phyloP scores from a whole-genome alignment of 2,329 filamentous ascomycete species.

The Diaporthe sp. region DNA sequence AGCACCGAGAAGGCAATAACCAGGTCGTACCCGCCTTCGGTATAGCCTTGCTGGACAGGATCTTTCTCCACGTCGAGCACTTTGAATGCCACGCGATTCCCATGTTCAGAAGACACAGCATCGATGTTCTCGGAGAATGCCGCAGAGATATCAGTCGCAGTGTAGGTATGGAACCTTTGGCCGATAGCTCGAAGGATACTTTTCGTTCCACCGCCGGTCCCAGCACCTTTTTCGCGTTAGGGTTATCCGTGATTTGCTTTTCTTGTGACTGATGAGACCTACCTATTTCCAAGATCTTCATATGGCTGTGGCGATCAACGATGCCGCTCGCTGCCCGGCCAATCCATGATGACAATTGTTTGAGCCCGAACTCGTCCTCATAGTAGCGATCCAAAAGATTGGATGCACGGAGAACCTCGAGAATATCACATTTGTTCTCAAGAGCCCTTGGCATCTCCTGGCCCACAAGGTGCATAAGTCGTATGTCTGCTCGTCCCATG shows the following conservation, averaged over 20 bases:
- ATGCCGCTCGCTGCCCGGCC: conserved; percentile 44
- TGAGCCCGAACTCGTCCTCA: conserved; percentile 1
- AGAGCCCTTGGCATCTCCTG: conserved; percentile 48
- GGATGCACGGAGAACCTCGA: conserved; percentile 43
- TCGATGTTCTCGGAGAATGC: conserved; percentile 52
- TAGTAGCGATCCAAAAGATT: conserved; percentile 24
- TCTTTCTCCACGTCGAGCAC: conserved; percentile 46
- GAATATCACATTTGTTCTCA: conserved; percentile 46
- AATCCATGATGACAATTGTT: background rate
- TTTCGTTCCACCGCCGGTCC: conserved; percentile 55
- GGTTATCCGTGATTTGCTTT: background rate
- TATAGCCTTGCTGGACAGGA: conserved; percentile 48
- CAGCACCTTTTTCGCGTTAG: conserved; percentile 47
- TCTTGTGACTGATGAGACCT: background rate
- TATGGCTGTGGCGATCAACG: conserved; percentile 44
- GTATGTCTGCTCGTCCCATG: conserved; percentile 37
- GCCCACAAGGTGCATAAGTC: conserved; percentile 45
- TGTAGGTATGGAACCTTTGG: conserved; percentile 51
- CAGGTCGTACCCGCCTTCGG: conserved; percentile 46
- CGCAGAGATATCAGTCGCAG: conserved; percentile 56
- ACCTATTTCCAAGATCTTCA: conserved; percentile 53
- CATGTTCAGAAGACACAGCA: background rate
- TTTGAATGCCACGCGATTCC: background rate
- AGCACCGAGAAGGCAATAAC: conserved; percentile 49
- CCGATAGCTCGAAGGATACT: conserved; percentile 48